Evolutionary conservation across 345 rosid genomes (phyloP), one percentile per base, ranked within the genome.

Genomic region (Corchorus olitorius): DNA sequence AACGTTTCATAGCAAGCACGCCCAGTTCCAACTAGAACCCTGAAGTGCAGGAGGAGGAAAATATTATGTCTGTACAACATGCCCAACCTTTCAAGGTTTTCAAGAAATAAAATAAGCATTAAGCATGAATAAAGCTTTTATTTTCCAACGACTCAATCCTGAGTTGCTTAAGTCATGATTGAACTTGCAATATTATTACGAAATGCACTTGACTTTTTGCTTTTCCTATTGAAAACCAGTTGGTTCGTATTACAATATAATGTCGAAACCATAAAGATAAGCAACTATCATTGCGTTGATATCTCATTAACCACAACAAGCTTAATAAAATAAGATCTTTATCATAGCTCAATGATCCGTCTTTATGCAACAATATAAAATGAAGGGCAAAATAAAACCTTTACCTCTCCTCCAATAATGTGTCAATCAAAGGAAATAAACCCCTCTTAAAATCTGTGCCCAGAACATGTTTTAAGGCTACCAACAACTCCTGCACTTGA

Each of bases 361-460:
- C 48, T 35, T 34, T 46, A 53, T 17, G 74, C 53, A 53, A 39
- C 64, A 63, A 63, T 48, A 33, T 13, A 37, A 34, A 27, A 50
- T 49, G 16, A 46, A 43, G 8, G 8, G 58, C 13, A 33, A 67
- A 54, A 37, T 15, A 73, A 34, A 77, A 66, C 22, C 33, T 49
- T 69, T 86, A 95, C 99, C 97, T 91, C 89, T 96, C 97, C 81
- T 96, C 99, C 82, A 96, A 79, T 76, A 96, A 90, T 16, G 89
- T 96, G 87, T 96, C 99, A 65, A 96, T 92, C 86, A 96, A 86
- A 70, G 99, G 99, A 88, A 93, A 96, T 78, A 96, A 86, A 73
- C 99, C 99, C 90, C 95, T 87, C 88, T 93, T 93, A 84, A 93
- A 96, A 87, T 96, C 99, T 45, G 99, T 96, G 70, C 98, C 98